These are phyloP conservation scores for Rhizoctonia solani DNA, from an alignment of 1,284 basidiomycete genomes.

Conservation along the genomic window DNA sequence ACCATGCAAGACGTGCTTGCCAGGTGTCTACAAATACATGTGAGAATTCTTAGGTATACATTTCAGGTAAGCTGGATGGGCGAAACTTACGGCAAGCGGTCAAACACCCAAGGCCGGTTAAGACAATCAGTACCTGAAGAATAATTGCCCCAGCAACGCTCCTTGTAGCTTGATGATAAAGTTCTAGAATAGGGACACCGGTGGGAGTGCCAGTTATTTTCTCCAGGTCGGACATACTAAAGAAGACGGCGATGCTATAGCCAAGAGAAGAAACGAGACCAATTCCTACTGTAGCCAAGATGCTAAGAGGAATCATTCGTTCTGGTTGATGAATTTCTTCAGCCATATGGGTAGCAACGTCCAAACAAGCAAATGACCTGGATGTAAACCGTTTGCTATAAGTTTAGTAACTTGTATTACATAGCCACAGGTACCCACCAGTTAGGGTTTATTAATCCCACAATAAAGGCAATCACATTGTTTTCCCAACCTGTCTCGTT, in stretches of 20 bases:
- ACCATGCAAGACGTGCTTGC: slow-evolving; percentile 31
- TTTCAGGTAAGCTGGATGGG: not conserved
- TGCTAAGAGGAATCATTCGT: slow-evolving; percentile 26
- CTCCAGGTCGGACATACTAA: slow-evolving; percentile 18
- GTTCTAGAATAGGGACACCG: slow-evolving; percentile 25
- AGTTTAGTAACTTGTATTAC: not conserved
- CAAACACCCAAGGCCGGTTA: slow-evolving; percentile 22
- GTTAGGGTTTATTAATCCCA: slow-evolving; percentile 12
- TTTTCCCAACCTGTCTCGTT: slow-evolving; percentile 33
- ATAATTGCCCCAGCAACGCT: slow-evolving; percentile 12
- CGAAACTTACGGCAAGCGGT: slow-evolving; percentile 24
- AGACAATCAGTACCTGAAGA: slow-evolving; percentile 5
- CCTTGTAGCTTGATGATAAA: slow-evolving; percentile 19
- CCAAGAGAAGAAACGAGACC: slow-evolving; percentile 14
- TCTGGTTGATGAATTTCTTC: slow-evolving; percentile 31
- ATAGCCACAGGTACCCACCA: no score
- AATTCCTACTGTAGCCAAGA: slow-evolving; percentile 12
- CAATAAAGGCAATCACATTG: slow-evolving; percentile 28
- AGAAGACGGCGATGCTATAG: slow-evolving; percentile 22
- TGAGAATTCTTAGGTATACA: not conserved
- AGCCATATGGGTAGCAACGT: slow-evolving; percentile 29
- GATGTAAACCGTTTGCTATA: not conserved
- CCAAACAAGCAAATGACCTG: slow-evolving; percentile 24
- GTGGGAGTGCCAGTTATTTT: not conserved
- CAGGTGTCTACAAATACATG: slow-evolving; percentile 21